Evolutionary conservation across 345 rosid species (phyloP).

Genomic region (Rhodamnia argentea): DNA sequence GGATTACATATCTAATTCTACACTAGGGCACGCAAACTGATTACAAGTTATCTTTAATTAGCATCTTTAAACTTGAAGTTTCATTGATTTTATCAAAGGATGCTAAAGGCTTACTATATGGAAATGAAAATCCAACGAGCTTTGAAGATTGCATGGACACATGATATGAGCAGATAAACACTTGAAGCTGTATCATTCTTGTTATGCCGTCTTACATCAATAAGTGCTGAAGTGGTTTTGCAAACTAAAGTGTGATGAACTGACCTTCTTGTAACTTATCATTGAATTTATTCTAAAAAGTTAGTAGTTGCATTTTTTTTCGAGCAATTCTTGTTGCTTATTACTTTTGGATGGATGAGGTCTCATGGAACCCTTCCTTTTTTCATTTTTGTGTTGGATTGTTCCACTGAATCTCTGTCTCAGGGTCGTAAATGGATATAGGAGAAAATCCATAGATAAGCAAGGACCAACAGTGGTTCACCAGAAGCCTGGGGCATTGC

Average conservation of each 20-base stretch:
- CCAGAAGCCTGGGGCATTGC: conserved; percentile 93
- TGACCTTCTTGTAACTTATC: neutral
- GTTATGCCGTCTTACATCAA: neutral
- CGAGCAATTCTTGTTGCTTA: neutral
- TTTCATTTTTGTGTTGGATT: neutral
- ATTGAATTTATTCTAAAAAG: neutral
- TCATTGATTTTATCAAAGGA: neutral
- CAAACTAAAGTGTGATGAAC: neutral
- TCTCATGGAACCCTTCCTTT: neutral
- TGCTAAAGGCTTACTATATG: neutral
- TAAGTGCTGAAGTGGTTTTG: neutral
- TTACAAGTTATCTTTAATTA: neutral
- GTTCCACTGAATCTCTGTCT: neutral
- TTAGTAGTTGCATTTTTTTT: neutral
- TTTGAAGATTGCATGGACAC: neutral
- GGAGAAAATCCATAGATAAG: conserved; percentile 58
- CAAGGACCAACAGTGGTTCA: conserved; percentile 91
- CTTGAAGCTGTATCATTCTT: neutral
- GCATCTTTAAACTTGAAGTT: neutral
- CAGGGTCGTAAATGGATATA: conserved; percentile 63
- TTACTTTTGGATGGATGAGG: neutral
- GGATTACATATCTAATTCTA: neutral
- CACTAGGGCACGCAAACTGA: neutral
- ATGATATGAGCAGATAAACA: neutral
- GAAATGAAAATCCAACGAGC: neutral